Conservation (phyloP, 2,329 filamentous ascomycete species). For the Penicillium sp. region DNA sequence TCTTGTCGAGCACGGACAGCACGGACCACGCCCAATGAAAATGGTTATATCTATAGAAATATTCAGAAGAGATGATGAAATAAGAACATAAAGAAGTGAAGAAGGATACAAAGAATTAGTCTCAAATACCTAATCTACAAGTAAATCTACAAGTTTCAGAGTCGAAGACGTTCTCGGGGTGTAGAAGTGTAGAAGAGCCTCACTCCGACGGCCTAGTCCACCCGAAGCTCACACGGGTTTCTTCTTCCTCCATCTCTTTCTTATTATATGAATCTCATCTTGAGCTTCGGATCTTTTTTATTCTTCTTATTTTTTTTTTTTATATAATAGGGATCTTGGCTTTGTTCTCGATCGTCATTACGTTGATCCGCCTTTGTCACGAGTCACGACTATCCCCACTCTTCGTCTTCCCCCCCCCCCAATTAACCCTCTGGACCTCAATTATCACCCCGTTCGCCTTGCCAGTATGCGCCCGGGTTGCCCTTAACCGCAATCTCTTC, state of each 20-base stretch:
- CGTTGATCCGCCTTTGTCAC: constrained; percentile 13
- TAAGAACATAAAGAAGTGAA: background rate
- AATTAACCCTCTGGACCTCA: constrained; percentile 11
- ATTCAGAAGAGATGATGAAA: background rate
- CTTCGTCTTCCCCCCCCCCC: background rate
- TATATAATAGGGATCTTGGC: background rate
- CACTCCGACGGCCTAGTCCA: background rate
- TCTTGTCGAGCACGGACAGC: constrained; percentile 20
- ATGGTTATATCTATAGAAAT: background rate
- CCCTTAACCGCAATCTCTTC: background rate
- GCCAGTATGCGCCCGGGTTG: constrained; percentile 5
- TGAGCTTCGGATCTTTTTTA: background rate
- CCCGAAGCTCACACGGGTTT: background rate
- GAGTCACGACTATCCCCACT: constrained; percentile 12
- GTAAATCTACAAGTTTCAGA: background rate
- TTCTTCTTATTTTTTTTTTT: background rate
- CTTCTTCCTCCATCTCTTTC: background rate
- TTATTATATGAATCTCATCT: background rate
- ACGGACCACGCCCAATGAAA: constrained; percentile 14
- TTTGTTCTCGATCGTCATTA: constrained; percentile 11
- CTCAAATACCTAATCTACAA: background rate
- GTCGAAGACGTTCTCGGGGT: background rate
- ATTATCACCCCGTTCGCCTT: constrained; percentile 3
- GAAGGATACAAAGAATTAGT: background rate
- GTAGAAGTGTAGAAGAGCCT: background rate